These are phyloP conservation scores for Venturia nashicola DNA, from an alignment of 2,329 filamentous ascomycete species.

Conservation along the genomic window DNA sequence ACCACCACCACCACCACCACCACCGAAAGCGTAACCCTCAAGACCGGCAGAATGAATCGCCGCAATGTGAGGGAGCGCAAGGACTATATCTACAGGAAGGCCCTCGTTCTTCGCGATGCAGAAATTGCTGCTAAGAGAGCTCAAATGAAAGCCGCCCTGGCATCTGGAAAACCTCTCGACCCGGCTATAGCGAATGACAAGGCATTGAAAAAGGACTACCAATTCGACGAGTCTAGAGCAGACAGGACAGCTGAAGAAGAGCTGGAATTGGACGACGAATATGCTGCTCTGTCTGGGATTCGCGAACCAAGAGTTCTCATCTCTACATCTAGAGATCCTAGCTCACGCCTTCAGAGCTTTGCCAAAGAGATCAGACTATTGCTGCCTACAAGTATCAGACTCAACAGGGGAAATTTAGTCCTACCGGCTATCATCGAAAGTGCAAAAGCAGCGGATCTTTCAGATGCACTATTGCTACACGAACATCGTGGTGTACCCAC, in stretches of 20 bases:
- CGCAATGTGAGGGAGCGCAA: conserved; percentile 67
- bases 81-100: conserved; percentile 76
- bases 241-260: conserved; percentile 57
- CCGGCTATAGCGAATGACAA: conserved; percentile 78
- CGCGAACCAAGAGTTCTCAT: conserved; percentile 81
- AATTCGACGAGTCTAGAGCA: conserved; percentile 75
- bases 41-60: conserved; percentile 20
- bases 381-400: conserved; percentile 70
- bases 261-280: conserved; percentile 76
- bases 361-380: conserved; percentile 82
- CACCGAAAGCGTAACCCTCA: neutral
- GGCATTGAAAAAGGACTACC: conserved; percentile 70
- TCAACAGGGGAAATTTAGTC: conserved; percentile 87
- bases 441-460: conserved; percentile 67
- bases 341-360: conserved; percentile 73
- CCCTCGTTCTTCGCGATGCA: conserved; percentile 76
- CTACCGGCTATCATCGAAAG: conserved; percentile 74
- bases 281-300: conserved; percentile 79
- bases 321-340: conserved; percentile 82
- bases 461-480: conserved; percentile 77
- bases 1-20: neutral
- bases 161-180: conserved; percentile 77
- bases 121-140: conserved; percentile 87
- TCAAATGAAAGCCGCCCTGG: conserved; percentile 73
- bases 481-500: conserved; percentile 90